A percentile compares a stretch with the other conserved stretches of the same genome.
Conservation (phyloP, 495 filamentous ascomycete species). For the Talaromyces adpressus region DNA sequence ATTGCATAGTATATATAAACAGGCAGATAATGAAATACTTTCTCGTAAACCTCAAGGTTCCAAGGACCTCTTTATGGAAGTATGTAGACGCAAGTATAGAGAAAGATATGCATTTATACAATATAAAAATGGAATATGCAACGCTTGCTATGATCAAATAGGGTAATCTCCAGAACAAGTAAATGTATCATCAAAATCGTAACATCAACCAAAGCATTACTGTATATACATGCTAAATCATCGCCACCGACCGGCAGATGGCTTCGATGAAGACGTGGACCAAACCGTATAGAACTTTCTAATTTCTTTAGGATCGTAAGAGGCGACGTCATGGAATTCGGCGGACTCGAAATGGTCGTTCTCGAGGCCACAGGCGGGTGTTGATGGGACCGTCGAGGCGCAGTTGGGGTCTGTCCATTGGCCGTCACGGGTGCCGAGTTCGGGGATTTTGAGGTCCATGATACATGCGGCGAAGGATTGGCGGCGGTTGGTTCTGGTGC, state of each 20-base stretch:
- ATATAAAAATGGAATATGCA: not conserved
- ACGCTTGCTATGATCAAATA: not conserved
- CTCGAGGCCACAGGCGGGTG: not conserved
- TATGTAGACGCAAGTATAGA: not conserved
- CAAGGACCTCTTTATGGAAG: not conserved
- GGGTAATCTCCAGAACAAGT: not conserved
- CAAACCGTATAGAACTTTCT: slow-evolving; percentile 8
- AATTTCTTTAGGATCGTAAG: slow-evolving; percentile 8
- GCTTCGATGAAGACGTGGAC: slow-evolving; percentile 6
- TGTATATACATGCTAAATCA: not conserved
- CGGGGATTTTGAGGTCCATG: slow-evolving; percentile 34
- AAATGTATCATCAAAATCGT: not conserved
- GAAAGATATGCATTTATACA: not conserved
- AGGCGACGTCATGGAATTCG: slow-evolving; percentile 7
- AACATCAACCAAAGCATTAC: not conserved
- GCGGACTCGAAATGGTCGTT: not conserved
- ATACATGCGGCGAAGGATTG: slow-evolving; percentile 35
- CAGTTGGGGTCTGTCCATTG: slow-evolving; percentile 12
- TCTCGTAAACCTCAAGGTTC: no score
- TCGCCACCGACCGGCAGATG: slow-evolving; percentile 7
- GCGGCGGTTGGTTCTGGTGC: slow-evolving; percentile 12
- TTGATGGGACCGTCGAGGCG: not conserved
- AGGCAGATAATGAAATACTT: no score
- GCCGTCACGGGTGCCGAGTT: slow-evolving; percentile 19
- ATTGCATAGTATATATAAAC: no score